phyloP scores from a whole-genome alignment of 2,329 filamentous ascomycete genomes.

The Ophiostoma montium region DNA sequence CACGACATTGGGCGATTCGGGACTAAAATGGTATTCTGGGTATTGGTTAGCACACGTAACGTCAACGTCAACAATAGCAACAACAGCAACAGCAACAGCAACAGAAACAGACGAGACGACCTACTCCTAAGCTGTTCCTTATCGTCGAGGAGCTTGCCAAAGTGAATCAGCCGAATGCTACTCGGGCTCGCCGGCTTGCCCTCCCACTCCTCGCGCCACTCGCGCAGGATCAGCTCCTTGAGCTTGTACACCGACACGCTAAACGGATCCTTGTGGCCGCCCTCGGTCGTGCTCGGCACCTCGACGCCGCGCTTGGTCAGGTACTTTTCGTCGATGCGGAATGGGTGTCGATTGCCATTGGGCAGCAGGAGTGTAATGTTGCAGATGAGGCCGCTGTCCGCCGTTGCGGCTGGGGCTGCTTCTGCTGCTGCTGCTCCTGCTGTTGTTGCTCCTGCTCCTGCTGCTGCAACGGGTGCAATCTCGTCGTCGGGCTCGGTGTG shows the following conservation, averaged over 20 bases:
- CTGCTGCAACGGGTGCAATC: conserved; percentile 1
- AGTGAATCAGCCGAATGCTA: conserved; percentile 81
- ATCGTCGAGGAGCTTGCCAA: conserved; percentile 82
- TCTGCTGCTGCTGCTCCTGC: too few relatives aligned
- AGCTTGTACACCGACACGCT: conserved; percentile 86
- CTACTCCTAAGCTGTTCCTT: conserved; percentile 73
- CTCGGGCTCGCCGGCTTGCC: conserved; percentile 71
- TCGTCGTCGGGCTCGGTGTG: conserved; percentile 4
- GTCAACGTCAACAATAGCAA: too few relatives aligned
- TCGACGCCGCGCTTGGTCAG: conserved; percentile 66
- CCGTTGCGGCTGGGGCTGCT: background rate
- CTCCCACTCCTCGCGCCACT: conserved; percentile 92
- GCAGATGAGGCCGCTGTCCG: conserved; percentile 23
- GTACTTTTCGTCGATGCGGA: conserved; percentile 80
- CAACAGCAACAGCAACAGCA: too few relatives aligned
- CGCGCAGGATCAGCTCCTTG: conserved; percentile 83
- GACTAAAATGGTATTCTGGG: conserved; percentile 64
- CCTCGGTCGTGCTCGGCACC: conserved; percentile 49
- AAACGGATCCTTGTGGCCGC: conserved; percentile 58
- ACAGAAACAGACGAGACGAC: conserved; percentile 16
- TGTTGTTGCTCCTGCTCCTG: too few relatives aligned
- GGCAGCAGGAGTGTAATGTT: conserved; percentile 74
- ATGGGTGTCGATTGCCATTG: conserved; percentile 71
- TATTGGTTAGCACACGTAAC: background rate
- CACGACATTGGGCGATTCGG: conserved; percentile 67